Conservation (phyloP, 352 stramenopile species). For the Pythium phragmiticola region DNA sequence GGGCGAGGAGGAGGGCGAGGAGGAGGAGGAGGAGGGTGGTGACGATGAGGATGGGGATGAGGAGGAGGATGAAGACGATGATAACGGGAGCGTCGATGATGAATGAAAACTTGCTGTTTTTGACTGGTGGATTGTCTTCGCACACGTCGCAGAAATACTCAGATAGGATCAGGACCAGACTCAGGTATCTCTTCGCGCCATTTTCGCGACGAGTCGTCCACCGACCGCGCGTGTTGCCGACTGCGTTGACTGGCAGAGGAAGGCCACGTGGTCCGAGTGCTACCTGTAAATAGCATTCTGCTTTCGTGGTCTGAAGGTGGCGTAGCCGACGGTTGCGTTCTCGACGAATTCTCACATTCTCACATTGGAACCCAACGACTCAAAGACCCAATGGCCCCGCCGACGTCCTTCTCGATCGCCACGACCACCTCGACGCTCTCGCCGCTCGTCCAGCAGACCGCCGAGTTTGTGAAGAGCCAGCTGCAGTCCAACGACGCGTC, state of each 20-base stretch:
- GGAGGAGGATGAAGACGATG: slow-evolving; percentile 15
- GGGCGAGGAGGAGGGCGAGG: slow-evolving; percentile 23
- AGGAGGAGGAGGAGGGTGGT: slow-evolving; percentile 17
- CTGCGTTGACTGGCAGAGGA: too few relatives aligned
- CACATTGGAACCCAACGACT: not conserved
- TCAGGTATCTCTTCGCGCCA: slow-evolving; percentile 18
- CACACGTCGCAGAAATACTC: slow-evolving; percentile 15
- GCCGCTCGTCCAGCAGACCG: slow-evolving; percentile 63
- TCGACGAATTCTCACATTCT: not conserved
- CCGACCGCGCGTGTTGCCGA: not conserved
- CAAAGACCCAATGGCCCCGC: slow-evolving; percentile 17
- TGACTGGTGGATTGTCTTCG: not conserved
- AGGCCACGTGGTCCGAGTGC: not conserved
- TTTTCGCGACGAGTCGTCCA: not conserved
- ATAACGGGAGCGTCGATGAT: not conserved
- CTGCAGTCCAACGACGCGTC: slow-evolving; percentile 79
- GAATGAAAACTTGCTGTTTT: not conserved
- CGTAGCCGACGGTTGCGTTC: not conserved
- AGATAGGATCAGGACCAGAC: slow-evolving; percentile 16
- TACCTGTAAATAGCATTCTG: not conserved
- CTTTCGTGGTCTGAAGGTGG: not conserved
- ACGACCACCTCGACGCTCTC: slow-evolving; percentile 25
- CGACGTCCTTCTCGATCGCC: slow-evolving; percentile 24
- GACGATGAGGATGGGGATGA: slow-evolving; percentile 25
- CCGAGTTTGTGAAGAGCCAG: slow-evolving; percentile 69